Base-by-base conservation (phyloP, 163 green algal species). In the Scenedesmus sp. region DNA sequence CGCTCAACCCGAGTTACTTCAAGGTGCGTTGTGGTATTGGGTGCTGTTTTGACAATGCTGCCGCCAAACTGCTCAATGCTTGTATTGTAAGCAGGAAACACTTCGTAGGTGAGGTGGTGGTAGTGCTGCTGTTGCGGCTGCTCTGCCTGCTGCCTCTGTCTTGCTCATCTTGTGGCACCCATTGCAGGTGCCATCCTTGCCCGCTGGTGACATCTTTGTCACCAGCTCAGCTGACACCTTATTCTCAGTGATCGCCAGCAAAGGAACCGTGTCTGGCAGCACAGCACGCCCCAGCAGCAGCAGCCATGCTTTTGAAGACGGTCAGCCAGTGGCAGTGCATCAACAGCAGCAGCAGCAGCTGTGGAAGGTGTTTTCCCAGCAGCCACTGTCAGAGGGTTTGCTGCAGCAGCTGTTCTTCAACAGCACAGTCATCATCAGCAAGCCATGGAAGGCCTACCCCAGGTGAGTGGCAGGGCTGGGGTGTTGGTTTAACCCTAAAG, bases 341-440 rank as follows among this genome's bases (percentile, higher is more conserved):
- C 52, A 64, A 76, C 88, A 76, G n/a, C 20, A 54, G 83, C 89
- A 89, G 81, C 46, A 64, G 64, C 89, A 46, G 23, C 26, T 90
- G 5, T 93, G 73, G 82, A 93, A 93, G 90, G 84, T 93, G 84
- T 93, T 93, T 56, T 90, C 83, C 16, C 3, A 64, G 12, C 1
- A 56, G 9, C 83, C 84, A 3, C 46, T 93, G 83, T 70, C 55
- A 55, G 57, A 70, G 54, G 57, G 70, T 0, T 7, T 83, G 13
- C 34, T 93, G 12, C 34, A n/a, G 13, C 8, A 20, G 56, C 57
- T 93, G 67, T 90, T 93, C 73, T 23, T 83, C 26, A 82, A 86
- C 20, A 34, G 73, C 66, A 67, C 56, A 9, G 67, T 87, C 4
- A 13, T 93, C 13, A 15, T 13, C 90, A 87, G 34, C 83, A 90